Percentiles rank a stretch among this genome's conserved stretches.
Conservation (phyloP, 805 yeast genomes). For the Scheffersomyces lignosus region DNA sequence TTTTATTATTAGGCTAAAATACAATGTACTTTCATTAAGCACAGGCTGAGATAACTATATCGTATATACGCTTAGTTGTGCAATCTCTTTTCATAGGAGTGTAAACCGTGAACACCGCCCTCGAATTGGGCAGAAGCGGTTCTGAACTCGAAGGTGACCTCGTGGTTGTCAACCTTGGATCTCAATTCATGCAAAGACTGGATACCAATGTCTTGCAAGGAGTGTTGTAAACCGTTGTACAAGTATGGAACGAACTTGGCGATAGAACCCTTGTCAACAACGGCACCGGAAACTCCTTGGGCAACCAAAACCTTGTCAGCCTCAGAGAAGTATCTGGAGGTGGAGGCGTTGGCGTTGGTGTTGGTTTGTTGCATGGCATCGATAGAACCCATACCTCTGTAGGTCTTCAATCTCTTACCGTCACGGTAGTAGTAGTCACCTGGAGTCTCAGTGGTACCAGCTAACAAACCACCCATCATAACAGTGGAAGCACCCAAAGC, state of each 20-base stretch:
- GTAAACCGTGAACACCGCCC: slow-evolving; percentile 96
- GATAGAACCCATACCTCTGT: slow-evolving; percentile 99
- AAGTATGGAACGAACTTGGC: slow-evolving; percentile 92
- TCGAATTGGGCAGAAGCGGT: slow-evolving; percentile 98
- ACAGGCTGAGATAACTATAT: no score
- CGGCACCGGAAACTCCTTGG: slow-evolving; percentile 98
- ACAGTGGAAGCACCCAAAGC: slow-evolving; percentile 96
- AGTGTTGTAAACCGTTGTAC: slow-evolving; percentile 94
- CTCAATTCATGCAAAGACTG: slow-evolving; percentile 63
- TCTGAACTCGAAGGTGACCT: slow-evolving; percentile 92
- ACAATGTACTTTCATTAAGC: no score
- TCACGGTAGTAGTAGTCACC: slow-evolving; percentile 98
- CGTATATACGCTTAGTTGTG: slow-evolving; percentile 80
- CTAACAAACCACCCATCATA: slow-evolving; percentile 99
- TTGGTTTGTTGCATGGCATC: slow-evolving; percentile 97
- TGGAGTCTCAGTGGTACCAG: slow-evolving; percentile 98
- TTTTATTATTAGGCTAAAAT: no score
- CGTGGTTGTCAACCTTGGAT: slow-evolving; percentile 60
- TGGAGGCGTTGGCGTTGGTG: slow-evolving; percentile 90
- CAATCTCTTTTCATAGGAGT: slow-evolving; percentile 95
- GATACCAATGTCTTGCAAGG: slow-evolving; percentile 97
- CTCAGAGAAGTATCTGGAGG: slow-evolving; percentile 97
- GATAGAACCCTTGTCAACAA: slow-evolving; percentile 94
- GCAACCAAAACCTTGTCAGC: slow-evolving; percentile 94
- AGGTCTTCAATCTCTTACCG: slow-evolving; percentile 94